Evolutionary conservation across 768 basidiomycete genomes (phyloP).

Genomic region (Boletus insuetus): DNA sequence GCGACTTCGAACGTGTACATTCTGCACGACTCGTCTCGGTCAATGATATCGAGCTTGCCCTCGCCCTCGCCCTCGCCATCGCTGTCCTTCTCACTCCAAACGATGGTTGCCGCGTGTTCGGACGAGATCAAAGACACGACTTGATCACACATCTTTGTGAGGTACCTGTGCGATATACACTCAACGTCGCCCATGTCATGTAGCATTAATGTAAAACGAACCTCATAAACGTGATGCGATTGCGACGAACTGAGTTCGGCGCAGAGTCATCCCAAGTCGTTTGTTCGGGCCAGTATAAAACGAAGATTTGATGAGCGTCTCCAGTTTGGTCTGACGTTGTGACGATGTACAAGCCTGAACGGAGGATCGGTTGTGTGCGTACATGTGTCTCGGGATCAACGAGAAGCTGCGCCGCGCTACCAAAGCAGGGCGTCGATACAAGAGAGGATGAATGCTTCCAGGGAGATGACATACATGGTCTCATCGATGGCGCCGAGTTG

Average conservation of each 20-base stretch:
- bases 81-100: constrained; percentile 40
- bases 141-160: constrained; percentile 60
- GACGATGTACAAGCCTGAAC: constrained; percentile 23
- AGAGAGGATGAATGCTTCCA: neutral
- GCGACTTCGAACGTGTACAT: constrained; percentile 52
- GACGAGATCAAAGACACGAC: constrained; percentile 48
- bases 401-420: constrained; percentile 15
- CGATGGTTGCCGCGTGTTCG: constrained; percentile 42
- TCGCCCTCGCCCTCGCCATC: constrained; percentile 32
- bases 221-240: constrained; percentile 64
- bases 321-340: neutral
- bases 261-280: constrained; percentile 56
- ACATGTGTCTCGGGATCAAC: constrained; percentile 5
- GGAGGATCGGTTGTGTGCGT: constrained; percentile 12
- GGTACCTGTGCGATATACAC: constrained; percentile 40
- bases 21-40: constrained; percentile 43
- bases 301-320: constrained; percentile 34
- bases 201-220: constrained; percentile 16
- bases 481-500: constrained; percentile 37
- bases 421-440: neutral
- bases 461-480: constrained; percentile 34
- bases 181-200: neutral
- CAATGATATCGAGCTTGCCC: no score
- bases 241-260: constrained; percentile 42
- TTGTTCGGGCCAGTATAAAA: constrained; percentile 63